phyloP scores from a whole-genome alignment of 2,329 filamentous ascomycete species.

The Myriosclerotinia scirpicola region DNA sequence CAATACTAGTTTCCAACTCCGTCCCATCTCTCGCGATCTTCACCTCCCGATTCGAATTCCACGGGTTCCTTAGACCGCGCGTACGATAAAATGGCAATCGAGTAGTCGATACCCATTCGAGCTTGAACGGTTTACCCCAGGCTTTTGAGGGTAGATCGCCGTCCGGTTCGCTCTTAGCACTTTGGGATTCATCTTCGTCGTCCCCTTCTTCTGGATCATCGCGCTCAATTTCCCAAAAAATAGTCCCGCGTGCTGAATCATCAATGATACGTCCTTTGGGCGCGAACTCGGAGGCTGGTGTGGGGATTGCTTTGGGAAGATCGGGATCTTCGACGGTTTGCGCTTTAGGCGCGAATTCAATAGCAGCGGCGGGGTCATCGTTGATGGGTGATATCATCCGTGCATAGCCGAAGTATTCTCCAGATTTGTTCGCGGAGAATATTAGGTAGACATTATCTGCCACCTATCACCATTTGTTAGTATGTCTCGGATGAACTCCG shows the following conservation, averaged over 20 bases:
- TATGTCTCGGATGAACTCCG: conserved; percentile 22
- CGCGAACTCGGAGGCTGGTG: conserved; percentile 72
- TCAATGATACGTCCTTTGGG: conserved; percentile 87
- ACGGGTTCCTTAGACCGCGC: conserved; percentile 82
- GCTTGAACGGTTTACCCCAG: conserved; percentile 87
- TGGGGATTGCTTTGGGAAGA: conserved; percentile 75
- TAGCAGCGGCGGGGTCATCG: conserved; percentile 68
- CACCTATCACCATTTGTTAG: conserved; percentile 49
- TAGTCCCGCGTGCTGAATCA: conserved; percentile 88
- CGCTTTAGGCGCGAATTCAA: conserved; percentile 66
- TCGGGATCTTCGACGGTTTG: conserved; percentile 62
- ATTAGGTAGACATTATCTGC: conserved; percentile 85
- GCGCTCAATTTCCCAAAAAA: conserved; percentile 88
- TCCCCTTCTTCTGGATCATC: conserved; percentile 50
- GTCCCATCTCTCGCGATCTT: conserved; percentile 96
- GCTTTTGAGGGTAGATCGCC: conserved; percentile 47
- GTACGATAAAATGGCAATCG: conserved; percentile 87
- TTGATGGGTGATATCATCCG: conserved; percentile 85
- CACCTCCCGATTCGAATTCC: conserved; percentile 93
- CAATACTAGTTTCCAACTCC: conserved; percentile 81
- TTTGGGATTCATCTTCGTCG: conserved; percentile 46
- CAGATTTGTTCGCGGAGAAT: conserved; percentile 96
- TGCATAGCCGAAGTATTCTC: conserved; percentile 94
- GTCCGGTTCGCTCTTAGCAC: conserved; percentile 45
- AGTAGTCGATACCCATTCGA: conserved; percentile 85